phyloP scores from a whole-genome alignment of 148 eudicot genomes.

The Vaccinium corymbosum region DNA sequence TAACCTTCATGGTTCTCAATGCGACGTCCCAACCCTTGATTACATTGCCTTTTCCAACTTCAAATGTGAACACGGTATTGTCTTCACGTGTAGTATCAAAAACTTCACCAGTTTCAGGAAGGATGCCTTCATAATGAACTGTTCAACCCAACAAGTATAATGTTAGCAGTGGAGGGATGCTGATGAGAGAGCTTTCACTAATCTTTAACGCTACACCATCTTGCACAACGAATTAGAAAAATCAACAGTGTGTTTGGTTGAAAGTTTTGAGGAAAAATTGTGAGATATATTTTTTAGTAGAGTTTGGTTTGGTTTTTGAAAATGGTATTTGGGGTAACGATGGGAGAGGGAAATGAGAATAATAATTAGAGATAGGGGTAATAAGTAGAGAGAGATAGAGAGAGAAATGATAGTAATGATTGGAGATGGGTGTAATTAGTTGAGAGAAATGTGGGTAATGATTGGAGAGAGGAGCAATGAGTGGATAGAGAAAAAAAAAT shows the following conservation, averaged over 20 bases:
- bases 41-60: slow-evolving; percentile 81
- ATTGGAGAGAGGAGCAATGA: no score
- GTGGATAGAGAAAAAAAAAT: no score
- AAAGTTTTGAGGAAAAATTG: no score
- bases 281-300: no score
- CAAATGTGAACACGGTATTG: slow-evolving; percentile 80
- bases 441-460: no score
- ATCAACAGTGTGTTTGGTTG: neutral
- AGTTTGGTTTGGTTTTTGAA: no score
- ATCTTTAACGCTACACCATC: neutral
- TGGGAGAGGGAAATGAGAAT: no score
- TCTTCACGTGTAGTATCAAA: slow-evolving; percentile 95
- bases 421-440: no score
- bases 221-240: neutral
- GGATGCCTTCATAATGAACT: slow-evolving; percentile 92
- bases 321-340: no score
- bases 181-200: neutral
- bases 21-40: slow-evolving; percentile 97
- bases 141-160: slow-evolving; percentile 15
- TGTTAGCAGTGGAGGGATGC: neutral
- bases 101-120: slow-evolving; percentile 88
- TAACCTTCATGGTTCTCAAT: slow-evolving; percentile 87
- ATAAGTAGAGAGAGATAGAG: no score
- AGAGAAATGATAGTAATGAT: no score
- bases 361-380: no score